Base-by-base conservation (phyloP, 345 rosid genomes). In the Stellera chamaejasme region DNA sequence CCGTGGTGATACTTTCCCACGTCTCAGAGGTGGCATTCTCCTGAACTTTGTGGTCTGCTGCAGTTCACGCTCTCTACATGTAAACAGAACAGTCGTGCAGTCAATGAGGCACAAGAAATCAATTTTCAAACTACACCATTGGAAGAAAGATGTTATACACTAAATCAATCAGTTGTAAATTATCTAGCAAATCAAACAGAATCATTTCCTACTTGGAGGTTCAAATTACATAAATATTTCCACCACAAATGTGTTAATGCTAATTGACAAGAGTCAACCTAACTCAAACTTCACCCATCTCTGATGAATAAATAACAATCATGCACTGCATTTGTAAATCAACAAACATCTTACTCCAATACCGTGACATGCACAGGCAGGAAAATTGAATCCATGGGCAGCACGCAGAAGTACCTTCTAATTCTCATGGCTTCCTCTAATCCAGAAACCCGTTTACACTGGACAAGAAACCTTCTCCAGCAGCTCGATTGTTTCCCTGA, bases 341-440 rank as follows among this genome's bases (percentile, higher is more conserved):
- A 14, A 27, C 23, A 36, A 2, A 52, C 13, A 52, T 19, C 45
- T 41, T 47, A 27, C 23, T 14, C 39, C 41, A 57, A 41, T 13
- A 0, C 23, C 27, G 57, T 12, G 8, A 19, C 16, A 5, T 50
- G 27, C 12, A 52, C 12, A 15, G 0, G 10, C 13, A 42, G 45
- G 19, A 25, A 12, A 32, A 41, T 13, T 11, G 39, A 49, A 27
- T 16, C 42, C 49, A 26, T 53, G 36, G 53, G 43, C 50, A 59
- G 9, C 26, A 19, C 11, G 59, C 41, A 25, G 13, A 8, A 11
- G 25, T 69, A 83, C 93, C 85, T 84, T 60, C 69, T 69, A 52
- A 88, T 79, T 76, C 86, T 75, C 81, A 88, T 64, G 61, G 84
- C 85, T 69, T 88, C 93, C 61, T 86, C 89, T 53, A 86, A 56